Conservation (phyloP, 768 basidiomycete genomes). For the Pulveroboletus ravenelii region DNA sequence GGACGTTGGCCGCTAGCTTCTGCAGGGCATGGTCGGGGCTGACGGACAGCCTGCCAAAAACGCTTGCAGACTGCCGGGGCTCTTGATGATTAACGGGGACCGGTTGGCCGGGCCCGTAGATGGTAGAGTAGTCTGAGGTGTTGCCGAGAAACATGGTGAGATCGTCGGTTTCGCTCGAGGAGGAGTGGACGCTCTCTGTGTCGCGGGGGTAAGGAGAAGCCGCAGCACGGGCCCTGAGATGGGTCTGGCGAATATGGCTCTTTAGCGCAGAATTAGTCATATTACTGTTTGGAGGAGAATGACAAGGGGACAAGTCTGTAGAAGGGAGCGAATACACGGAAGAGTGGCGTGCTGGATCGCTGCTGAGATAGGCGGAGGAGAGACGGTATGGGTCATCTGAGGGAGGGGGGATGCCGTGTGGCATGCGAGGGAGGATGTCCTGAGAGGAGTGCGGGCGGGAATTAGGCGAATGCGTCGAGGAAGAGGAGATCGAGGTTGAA, state of each 20-base stretch:
- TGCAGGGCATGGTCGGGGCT: slow-evolving; percentile 75
- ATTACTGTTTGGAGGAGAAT: slow-evolving; percentile 75
- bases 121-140: slow-evolving; percentile 59
- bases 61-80: slow-evolving; percentile 59
- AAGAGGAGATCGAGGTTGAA: slow-evolving; percentile 73
- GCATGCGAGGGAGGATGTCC: slow-evolving; percentile 52
- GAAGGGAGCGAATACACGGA: slow-evolving; percentile 40
- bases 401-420: slow-evolving; percentile 45
- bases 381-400: slow-evolving; percentile 70
- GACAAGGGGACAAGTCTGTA: slow-evolving; percentile 41
- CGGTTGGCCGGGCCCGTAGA: slow-evolving; percentile 49
- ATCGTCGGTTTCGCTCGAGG: slow-evolving; percentile 87
- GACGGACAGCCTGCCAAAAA: slow-evolving; percentile 74
- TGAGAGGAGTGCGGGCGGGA: slow-evolving; percentile 79
- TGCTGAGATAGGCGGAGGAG: slow-evolving; percentile 48
- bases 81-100: slow-evolving; percentile 39
- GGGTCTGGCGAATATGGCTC: slow-evolving; percentile 68
- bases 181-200: slow-evolving; percentile 81
- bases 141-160: slow-evolving; percentile 69
- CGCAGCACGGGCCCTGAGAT: slow-evolving; percentile 74
- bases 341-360: slow-evolving; percentile 44
- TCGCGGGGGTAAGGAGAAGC: slow-evolving; percentile 86
- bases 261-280: slow-evolving; percentile 73
- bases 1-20: slow-evolving; percentile 82
- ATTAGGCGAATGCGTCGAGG: slow-evolving; percentile 65